Percentiles rank a stretch among this genome's conserved stretches.
Evolutionary conservation across 140 eudicot species (phyloP).

Genomic region (Oenanthe javanica): DNA sequence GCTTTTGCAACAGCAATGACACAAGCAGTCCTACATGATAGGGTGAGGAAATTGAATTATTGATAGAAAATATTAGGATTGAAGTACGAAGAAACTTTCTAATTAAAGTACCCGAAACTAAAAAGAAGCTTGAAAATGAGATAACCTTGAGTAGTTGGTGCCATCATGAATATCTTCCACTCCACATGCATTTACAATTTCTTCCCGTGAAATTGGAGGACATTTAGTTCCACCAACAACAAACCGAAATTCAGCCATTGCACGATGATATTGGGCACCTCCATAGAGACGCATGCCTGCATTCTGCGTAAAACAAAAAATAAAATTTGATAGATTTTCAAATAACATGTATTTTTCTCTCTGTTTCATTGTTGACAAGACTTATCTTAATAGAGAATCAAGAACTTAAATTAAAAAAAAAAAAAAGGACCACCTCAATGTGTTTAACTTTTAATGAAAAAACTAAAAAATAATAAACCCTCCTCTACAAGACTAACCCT

Average conservation of each 20-base stretch:
- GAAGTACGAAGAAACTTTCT: neutral
- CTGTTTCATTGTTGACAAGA: neutral
- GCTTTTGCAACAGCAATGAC: slow-evolving; percentile 98
- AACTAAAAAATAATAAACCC: neutral
- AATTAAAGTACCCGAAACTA: neutral
- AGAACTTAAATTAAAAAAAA: neutral
- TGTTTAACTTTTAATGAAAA: neutral
- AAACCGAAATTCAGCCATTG: slow-evolving; percentile 99
- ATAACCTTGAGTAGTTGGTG: slow-evolving; percentile 88
- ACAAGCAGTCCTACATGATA: slow-evolving; percentile 71
- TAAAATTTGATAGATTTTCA: neutral
- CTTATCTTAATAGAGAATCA: neutral
- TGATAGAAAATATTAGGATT: neutral
- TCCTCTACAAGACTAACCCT: neutral
- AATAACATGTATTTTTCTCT: neutral
- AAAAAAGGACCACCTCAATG: neutral
- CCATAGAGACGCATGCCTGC: slow-evolving; percentile 99
- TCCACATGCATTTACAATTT: slow-evolving; percentile 98
- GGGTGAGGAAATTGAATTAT: neutral
- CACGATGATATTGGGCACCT: slow-evolving; percentile 99
- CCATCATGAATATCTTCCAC: slow-evolving; percentile 99
- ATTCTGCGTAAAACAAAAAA: slow-evolving; percentile 37
- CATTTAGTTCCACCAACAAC: slow-evolving; percentile 97
- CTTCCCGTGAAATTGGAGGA: slow-evolving; percentile 96
- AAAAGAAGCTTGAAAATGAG: slow-evolving; percentile 4